Evolutionary conservation across 2,329 filamentous ascomycete genomes (phyloP).

Genomic region (Phialemonium atrogriseum): DNA sequence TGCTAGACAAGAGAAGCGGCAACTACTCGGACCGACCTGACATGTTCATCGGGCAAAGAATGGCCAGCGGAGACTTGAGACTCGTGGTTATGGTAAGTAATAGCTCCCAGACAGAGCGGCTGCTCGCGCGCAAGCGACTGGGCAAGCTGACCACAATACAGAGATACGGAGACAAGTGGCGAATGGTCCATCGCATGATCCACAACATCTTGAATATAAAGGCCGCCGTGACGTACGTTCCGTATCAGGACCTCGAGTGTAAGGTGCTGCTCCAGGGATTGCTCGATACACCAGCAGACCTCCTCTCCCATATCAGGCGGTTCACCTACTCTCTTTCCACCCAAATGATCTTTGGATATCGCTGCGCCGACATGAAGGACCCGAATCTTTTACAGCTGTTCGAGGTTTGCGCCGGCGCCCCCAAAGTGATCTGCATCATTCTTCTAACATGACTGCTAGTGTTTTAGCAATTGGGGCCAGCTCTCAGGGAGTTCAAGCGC

Average conservation of each 20-base stretch:
- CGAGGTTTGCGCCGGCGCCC: no score
- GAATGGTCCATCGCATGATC: conserved; percentile 26
- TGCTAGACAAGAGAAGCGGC: conserved; percentile 39
- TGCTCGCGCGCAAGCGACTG: neutral
- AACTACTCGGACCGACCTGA: conserved; percentile 39
- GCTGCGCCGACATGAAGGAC: conserved; percentile 8
- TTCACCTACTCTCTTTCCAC: conserved; percentile 10
- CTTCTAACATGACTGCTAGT: no score
- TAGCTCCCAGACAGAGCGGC: no score
- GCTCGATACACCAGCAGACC: conserved; percentile 29
- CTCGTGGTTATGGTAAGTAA: conserved; percentile 1
- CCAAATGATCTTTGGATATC: conserved; percentile 12
- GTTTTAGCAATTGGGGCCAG: no score
- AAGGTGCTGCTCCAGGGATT: conserved; percentile 41
- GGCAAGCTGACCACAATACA: neutral
- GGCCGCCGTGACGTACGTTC: conserved; percentile 34
- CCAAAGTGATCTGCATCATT: no score
- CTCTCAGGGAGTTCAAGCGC: conserved; percentile 5
- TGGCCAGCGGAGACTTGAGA: neutral
- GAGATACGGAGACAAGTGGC: conserved; percentile 27
- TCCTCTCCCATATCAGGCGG: conserved; percentile 20
- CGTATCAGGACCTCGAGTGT: conserved; percentile 45
- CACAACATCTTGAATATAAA: conserved; percentile 36
- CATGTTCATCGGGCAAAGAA: neutral
- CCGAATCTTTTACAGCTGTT: conserved; percentile 9